phyloP scores from a whole-genome alignment of 2,329 filamentous ascomycete species.

The Cladosporium sp. region DNA sequence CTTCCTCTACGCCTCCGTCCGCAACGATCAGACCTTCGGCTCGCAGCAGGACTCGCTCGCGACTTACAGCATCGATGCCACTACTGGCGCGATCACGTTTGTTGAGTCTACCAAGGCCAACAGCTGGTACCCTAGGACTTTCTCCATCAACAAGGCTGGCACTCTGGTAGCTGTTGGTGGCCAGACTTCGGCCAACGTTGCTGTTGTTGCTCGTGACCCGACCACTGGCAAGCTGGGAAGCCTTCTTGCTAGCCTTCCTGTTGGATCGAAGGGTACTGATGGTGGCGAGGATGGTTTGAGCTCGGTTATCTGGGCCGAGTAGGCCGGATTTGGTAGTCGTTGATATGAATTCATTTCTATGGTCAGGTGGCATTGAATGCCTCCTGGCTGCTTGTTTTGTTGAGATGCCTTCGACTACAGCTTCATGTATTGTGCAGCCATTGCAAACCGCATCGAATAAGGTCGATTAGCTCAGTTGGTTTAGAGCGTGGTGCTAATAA shows the following conservation, averaged over 20 bases:
- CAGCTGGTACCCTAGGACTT: conserved; percentile 39
- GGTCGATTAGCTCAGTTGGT: conserved; percentile 12
- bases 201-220: conserved; percentile 13
- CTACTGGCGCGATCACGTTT: conserved; percentile 33
- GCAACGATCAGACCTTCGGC: conserved; percentile 39
- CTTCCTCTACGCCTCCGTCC: conserved; percentile 38
- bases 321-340: neutral
- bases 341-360: neutral
- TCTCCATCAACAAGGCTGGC: conserved; percentile 24
- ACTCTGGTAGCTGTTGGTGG: conserved; percentile 19
- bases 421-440: too few relatives aligned
- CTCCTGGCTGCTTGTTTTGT: too few relatives aligned
- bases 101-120: conserved; percentile 35
- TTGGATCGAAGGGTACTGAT: conserved; percentile 16
- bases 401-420: too few relatives aligned
- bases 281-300: conserved; percentile 20
- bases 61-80: conserved; percentile 34
- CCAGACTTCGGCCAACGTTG: conserved; percentile 21
- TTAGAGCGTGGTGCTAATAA: conserved; percentile 14
- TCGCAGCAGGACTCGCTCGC: conserved; percentile 36
- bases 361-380: neutral
- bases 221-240: conserved; percentile 7
- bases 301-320: conserved; percentile 21
- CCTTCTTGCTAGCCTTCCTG: conserved; percentile 14
- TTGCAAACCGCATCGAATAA: neutral